Base-by-base conservation (phyloP, 2,329 filamentous ascomycete species). In the Ophiostoma australiae region DNA sequence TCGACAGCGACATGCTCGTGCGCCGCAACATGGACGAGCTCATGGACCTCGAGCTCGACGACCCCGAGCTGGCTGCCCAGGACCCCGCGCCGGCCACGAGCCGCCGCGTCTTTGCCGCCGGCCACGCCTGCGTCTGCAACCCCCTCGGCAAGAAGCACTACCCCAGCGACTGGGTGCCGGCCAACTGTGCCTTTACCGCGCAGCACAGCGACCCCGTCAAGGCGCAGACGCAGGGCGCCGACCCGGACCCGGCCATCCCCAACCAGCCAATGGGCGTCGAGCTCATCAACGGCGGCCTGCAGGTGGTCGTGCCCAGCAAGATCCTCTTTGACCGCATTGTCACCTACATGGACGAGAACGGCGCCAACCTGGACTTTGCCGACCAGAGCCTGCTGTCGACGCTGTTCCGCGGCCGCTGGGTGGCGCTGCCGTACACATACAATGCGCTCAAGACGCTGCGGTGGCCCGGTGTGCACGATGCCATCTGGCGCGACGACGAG, bases 1-100 rank as follows among this genome's bases (percentile, higher is more conserved):
- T 97, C 70, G 93, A 97, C 81, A 91, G 90, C 77, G 93, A 97
- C 81, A 97, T 97, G 93, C 81, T 97, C 69, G 88, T 92, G 8
- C 80, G 90, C 74, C 84, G 84, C 76, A 96, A 96, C 80, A 97
- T 97, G 91, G 93, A 97, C 78, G 93, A 96, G 81, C 82, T 97
- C 75, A 96, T 97, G 92, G 88, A 92, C n/a, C 76, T 97, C 68
- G 82, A 87, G 73, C 86, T 96, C 66, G 76, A 78, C 74, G 70
- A 67, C 5, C 73, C 76, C 55, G 74, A 66, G 15, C 8, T 73
- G 13, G 71, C 73, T 20, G 75, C 76, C 17, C 73, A 70, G 52
- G 73, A 72, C 10, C 33, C 71, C 33, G 31, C 71, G 23, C 69
- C 69, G 11, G 13, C 73, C 23, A 10, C 31, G 23, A 87, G 90